Percentiles rank a stretch among this genome's conserved stretches.
phyloP scores from a whole-genome alignment of 1,139 yeast species.

The Zygotorulaspora mrakii region DNA sequence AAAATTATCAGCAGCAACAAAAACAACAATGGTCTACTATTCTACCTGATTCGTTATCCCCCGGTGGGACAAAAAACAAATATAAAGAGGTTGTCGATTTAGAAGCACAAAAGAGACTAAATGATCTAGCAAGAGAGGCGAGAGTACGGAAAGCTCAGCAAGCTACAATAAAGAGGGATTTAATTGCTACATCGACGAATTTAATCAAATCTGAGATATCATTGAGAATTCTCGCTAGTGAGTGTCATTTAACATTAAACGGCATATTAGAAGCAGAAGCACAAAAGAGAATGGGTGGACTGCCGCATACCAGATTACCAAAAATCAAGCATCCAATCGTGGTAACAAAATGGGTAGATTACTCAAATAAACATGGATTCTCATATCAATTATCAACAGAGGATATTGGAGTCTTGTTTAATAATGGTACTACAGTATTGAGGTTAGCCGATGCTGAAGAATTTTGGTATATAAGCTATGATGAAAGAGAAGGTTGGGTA shows the following conservation, averaged over 20 bases:
- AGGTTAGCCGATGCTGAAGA: constrained; percentile 61
- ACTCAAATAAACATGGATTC: constrained; percentile 92
- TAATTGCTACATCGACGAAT: constrained; percentile 35
- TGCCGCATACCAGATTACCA: constrained; percentile 34
- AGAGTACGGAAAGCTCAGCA: constrained; percentile 37
- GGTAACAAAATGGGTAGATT: constrained; percentile 96
- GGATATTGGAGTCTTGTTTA: constrained; percentile 87
- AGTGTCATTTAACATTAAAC: constrained; percentile 42
- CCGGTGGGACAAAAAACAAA: constrained; percentile 84
- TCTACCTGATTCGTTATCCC: constrained; percentile 85
- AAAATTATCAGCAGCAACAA: constrained; percentile 9
- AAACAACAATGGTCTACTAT: constrained; percentile 40
- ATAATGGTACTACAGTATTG: constrained; percentile 75
- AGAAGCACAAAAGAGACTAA: constrained; percentile 34
- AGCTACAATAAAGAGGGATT: constrained; percentile 30
- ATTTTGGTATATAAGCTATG: constrained; percentile 58
- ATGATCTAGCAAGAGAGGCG: constrained; percentile 36
- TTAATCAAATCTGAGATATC: constrained; percentile 37
- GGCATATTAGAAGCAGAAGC: constrained; percentile 44
- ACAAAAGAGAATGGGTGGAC: constrained; percentile 41
- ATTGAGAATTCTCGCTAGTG: constrained; percentile 42
- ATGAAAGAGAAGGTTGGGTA: constrained; percentile 66
- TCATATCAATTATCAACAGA: constrained; percentile 89
- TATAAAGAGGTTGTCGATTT: constrained; percentile 62
- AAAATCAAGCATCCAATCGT: constrained; percentile 60